Conservation (phyloP, 2,329 filamentous ascomycete species). For the Calonectria pauciramosa region DNA sequence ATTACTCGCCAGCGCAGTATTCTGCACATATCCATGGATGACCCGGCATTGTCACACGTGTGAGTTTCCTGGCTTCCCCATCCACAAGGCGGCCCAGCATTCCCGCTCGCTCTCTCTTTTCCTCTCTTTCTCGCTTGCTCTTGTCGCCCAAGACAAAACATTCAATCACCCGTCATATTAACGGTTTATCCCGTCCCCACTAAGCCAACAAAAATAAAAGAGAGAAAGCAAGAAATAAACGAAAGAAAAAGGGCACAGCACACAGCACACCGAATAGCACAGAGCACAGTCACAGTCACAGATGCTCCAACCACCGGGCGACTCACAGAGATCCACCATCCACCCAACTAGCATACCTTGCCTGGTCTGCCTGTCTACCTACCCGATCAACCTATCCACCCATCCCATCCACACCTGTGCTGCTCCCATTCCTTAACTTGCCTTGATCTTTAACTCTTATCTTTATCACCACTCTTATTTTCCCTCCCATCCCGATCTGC, state of each 20-base stretch:
- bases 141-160: background rate
- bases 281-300: conserved; percentile 4
- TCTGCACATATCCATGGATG: conserved; percentile 16
- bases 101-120: background rate
- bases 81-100: background rate
- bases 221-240: too few relatives aligned
- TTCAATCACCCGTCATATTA: background rate
- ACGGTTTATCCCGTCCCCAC: background rate
- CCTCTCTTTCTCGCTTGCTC: background rate
- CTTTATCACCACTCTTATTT: conserved; percentile 10
- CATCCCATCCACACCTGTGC: background rate
- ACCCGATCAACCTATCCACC: conserved; percentile 1
- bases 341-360: conserved; percentile 8
- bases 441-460: background rate
- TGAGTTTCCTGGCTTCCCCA: conserved; percentile 28
- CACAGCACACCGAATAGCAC: conserved; percentile 4
- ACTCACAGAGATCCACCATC: conserved; percentile 4
- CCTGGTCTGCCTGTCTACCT: background rate
- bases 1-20: background rate
- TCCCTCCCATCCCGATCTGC: background rate
- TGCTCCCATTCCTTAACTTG: conserved; percentile 6
- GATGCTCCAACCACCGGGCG: conserved; percentile 7
- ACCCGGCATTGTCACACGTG: conserved; percentile 28
- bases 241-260: background rate
- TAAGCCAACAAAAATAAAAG: background rate